Evolutionary conservation across 208 protist species (phyloP), one percentile per base, ranked within the genome.

Genomic region (Leishmania aethiopica): DNA sequence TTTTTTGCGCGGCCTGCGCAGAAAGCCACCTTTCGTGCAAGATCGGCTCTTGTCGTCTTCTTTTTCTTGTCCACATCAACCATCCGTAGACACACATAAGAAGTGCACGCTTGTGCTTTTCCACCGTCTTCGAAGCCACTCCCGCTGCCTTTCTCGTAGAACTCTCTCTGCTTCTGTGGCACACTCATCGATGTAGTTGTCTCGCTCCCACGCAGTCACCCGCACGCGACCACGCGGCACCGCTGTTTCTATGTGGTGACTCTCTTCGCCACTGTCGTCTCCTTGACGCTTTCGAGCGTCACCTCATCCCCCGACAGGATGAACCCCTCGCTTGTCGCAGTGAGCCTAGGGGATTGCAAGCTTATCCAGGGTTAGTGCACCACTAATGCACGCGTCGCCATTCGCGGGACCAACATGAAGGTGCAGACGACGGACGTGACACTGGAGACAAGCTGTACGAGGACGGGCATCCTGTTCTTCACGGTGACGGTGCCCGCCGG

Each of bases 171-270:
- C 37, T 45, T 8, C 42, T 22, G 22, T 47, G 19, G 45, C 47
- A 45, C 19, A 17, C 28, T 64, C 49, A 40, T n/a, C 47, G 7
- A 35, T 35, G 57, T 70, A 0, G 57, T n/a, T 53, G 15, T 49
- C 66, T 49, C 62, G 11, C 35, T 49, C 3, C 51, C 10, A 28
- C 32, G 10, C 17, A n/a, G 47, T n/a, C 13, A 25, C 60, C 51
- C 60, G 8, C 28, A 28, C 28, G 49, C 72, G 32, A 76, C 53
- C 53, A 82, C 55, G 72, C 55, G 45, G 60, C 42, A 13, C 15
- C 62, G 69, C 53, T 75, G 69, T 53, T 80, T 84, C 35, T 80
- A 75, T 49, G 37, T 80, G 22, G 64, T 77, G 57, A 64, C 69
- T 28, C 37, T 84, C 49, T 32, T 84, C 35, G 69, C 59, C 10